A percentile compares a stretch with the other conserved stretches of the same genome.
These are phyloP conservation scores for Nothopassalora personata DNA, from an alignment of 2,329 filamentous ascomycete species.

Conservation along the genomic window DNA sequence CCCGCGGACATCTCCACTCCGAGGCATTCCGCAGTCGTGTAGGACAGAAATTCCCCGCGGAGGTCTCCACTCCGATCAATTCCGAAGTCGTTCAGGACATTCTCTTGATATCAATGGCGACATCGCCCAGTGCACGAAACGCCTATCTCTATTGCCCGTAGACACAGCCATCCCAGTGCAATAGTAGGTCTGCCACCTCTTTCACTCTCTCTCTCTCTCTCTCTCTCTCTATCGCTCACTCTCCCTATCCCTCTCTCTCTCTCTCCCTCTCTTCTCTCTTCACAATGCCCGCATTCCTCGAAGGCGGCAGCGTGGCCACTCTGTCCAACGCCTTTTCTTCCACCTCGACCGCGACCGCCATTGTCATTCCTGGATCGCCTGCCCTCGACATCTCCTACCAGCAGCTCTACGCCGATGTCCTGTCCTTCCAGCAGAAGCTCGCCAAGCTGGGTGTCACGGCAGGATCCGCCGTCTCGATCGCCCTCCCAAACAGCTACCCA, in stretches of 20 bases:
- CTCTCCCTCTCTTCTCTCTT: not conserved
- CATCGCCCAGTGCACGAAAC: no score
- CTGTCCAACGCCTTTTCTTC: slow-evolving; percentile 54
- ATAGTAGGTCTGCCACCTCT: not conserved
- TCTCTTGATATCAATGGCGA: not conserved
- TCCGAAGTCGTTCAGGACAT: no score
- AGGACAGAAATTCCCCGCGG: not conserved
- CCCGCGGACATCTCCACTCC: not conserved
- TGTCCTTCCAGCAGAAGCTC: slow-evolving; percentile 70
- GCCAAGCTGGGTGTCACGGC: slow-evolving; percentile 66
- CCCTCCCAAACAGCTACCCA: slow-evolving; percentile 77
- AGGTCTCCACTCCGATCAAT: no score
- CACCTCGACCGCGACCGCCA: slow-evolving; percentile 51
- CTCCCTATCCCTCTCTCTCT: no score
- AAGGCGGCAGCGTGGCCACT: slow-evolving; percentile 46
- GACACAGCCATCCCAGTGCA: no score
- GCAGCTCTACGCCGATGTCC: slow-evolving; percentile 60
- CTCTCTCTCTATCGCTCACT: no score
- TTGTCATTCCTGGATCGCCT: slow-evolving; percentile 67
- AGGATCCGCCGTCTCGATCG: slow-evolving; percentile 71
- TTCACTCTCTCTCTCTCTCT: no score
- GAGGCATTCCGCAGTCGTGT: not conserved
- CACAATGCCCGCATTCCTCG: not conserved
- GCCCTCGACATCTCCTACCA: slow-evolving; percentile 65
- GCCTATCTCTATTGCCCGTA: no score